phyloP scores from a whole-genome alignment of 306 rosid genomes.

The Acacia acuminata region DNA sequence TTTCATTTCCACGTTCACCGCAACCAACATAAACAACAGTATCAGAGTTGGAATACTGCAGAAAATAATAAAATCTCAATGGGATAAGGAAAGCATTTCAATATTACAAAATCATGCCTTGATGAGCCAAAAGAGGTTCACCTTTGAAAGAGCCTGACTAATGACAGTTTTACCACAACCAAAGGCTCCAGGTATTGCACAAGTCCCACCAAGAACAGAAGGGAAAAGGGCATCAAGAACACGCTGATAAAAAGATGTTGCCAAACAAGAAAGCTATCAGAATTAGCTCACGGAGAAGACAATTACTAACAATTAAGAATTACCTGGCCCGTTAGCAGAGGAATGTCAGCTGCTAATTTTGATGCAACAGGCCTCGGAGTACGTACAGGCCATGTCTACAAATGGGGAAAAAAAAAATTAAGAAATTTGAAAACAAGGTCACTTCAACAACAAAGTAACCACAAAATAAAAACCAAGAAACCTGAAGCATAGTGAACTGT shows the following conservation, averaged over 20 bases:
- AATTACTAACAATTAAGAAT: not conserved
- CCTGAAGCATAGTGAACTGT: conserved; percentile 83
- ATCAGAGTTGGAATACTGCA: conserved; percentile 98
- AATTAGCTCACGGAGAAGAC: conserved; percentile 1
- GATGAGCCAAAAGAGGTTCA: conserved; percentile 27
- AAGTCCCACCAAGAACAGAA: conserved; percentile 85
- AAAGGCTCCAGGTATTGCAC: conserved; percentile 89
- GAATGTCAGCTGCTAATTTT: conserved; percentile 84
- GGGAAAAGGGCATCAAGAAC: conserved; percentile 89
- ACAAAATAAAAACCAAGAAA: conserved; percentile 23
- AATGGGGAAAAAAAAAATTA: conserved; percentile 10
- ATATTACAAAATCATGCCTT: not conserved
- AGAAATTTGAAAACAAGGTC: conserved; percentile 11
- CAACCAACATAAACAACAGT: conserved; percentile 95
- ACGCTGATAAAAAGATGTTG: conserved; percentile 47
- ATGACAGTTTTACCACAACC: conserved; percentile 88
- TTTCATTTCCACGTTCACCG: conserved; percentile 99
- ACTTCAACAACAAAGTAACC: not conserved
- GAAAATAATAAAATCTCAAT: conserved; percentile 34
- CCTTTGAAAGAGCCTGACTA: conserved; percentile 99
- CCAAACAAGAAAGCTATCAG: conserved; percentile 19
- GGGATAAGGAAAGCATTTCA: not conserved
- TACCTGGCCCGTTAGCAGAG: conserved; percentile 86
- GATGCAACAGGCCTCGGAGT: conserved; percentile 82
- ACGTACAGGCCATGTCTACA: conserved; percentile 80